Conservation (phyloP, 805 yeast genomes). For the Wilhelminamyces savonicus region DNA sequence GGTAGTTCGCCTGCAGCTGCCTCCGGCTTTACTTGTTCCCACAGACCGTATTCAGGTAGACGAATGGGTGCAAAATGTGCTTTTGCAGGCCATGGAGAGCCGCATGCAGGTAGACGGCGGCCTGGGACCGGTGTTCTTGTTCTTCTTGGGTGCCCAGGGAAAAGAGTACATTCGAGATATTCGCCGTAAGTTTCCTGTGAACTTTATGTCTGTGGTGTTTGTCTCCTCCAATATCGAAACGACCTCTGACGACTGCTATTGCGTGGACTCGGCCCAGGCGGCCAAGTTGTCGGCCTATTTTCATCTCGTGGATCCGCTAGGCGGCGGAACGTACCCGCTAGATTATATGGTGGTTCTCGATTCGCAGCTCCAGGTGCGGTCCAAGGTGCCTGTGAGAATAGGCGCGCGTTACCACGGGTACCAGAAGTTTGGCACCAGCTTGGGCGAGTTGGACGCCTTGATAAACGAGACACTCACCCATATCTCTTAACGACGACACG, state of each 20-base stretch:
- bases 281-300: slow-evolving; percentile 14
- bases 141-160: slow-evolving; percentile 28
- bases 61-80: too few species aligned
- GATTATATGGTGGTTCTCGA: slow-evolving; percentile 21
- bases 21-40: too few species aligned
- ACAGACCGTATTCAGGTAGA: too few species aligned
- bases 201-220: slow-evolving; percentile 6
- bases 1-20: background rate
- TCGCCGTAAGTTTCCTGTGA: slow-evolving; percentile 4
- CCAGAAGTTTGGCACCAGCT: slow-evolving; percentile 4
- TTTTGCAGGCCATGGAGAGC: too few species aligned
- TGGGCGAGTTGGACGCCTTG: slow-evolving; percentile 2
- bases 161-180: slow-evolving; percentile 19
- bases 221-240: slow-evolving; percentile 12
- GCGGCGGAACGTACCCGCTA: slow-evolving; percentile 32
- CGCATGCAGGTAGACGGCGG: too few species aligned
- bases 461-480: slow-evolving; percentile 4
- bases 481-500: background rate
- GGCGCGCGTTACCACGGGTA: background rate
- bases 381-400: slow-evolving; percentile 13
- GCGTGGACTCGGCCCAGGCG: too few species aligned
- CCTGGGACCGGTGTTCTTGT: too few species aligned
- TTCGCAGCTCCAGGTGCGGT: slow-evolving; percentile 5
- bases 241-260: too few species aligned
- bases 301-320: slow-evolving; percentile 25